Conservation (phyloP, 257 asterid genomes). For the Przewalskia tangutica region DNA sequence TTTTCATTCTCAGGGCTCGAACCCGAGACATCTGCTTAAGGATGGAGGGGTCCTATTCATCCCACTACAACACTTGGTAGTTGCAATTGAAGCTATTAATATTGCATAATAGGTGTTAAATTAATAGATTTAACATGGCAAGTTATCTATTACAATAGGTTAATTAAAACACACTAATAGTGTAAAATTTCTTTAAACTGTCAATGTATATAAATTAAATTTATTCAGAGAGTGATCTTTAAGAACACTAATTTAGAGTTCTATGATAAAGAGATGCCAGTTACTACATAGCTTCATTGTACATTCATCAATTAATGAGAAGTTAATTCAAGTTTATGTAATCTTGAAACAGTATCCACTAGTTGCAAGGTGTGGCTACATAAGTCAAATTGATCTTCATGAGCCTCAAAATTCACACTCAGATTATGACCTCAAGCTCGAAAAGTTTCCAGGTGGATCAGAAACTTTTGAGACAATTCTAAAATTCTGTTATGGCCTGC, state of each 20-base stretch:
- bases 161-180: no score
- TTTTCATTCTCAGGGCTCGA: no score
- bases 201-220: no score
- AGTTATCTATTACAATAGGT: no score
- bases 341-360: slow-evolving; percentile 53
- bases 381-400: slow-evolving; percentile 34
- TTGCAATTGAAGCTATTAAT: neutral
- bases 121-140: neutral
- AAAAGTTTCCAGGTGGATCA: slow-evolving; percentile 72
- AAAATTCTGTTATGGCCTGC: slow-evolving; percentile 60
- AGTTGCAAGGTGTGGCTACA: slow-evolving; percentile 50
- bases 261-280: neutral
- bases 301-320: neutral
- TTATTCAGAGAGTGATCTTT: neutral
- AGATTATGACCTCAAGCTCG: slow-evolving; percentile 41
- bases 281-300: neutral
- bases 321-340: slow-evolving; percentile 4
- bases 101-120: no score
- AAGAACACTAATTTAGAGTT: neutral
- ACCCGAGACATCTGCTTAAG: no score
- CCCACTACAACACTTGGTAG: no score
- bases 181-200: no score
- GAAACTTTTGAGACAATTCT: slow-evolving; percentile 49
- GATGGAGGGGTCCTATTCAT: no score
- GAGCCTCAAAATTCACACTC: slow-evolving; percentile 21